Base-by-base conservation (phyloP, 169 alveolate species). In the Theileria equi region DNA sequence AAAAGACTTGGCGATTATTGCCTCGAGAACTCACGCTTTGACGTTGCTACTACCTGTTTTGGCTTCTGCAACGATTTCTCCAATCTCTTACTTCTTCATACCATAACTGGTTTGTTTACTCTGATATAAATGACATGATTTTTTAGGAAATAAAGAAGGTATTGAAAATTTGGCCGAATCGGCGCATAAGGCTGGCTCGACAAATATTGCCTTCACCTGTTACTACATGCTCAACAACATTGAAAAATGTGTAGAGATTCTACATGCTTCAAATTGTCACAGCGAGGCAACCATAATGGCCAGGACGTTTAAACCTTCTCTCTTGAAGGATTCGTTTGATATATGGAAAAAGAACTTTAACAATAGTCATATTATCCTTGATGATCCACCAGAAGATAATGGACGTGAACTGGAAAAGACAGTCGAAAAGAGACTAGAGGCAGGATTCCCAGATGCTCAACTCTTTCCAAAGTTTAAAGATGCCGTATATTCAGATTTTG, bases 1-100 rank as follows among this genome's bases (percentile, higher is more conserved):
- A 88, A 88, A 60, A 72, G 80, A 8, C 80, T 90, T 32, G 92
- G 94, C 13, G 89, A 88, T 58, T 57, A 86, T 13, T 84, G 91
- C 48, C 64, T 90, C 23, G 87, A 88, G 32, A 48, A 65, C 49
- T 70, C 85, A 50, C 83, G 72, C 58, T 72, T 81, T 49, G 77
- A 81, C 21, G 76, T 76, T 62, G 94, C 94, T 5, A 87, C 76
- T 29, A 79, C 72, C 50, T 88, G 94, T 45, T 82, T 80, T 67
- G 66, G 66, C 38, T 65, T 61, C 40, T 85, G 85, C 19, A 76
- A 74, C 31, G 94, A 90, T 58, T 62, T 74, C 54, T 65, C 88
- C n/a, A 82, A 89, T 26, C 38, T 83, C 23, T 57, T 90, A 25
- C 79, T 90, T 36, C 50, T 90, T 16, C 73, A 89, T 45, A 61